Percentiles rank a stretch among this genome's conserved stretches.
Conservation (phyloP, 768 basidiomycete genomes). For the Amanita molliuscula region DNA sequence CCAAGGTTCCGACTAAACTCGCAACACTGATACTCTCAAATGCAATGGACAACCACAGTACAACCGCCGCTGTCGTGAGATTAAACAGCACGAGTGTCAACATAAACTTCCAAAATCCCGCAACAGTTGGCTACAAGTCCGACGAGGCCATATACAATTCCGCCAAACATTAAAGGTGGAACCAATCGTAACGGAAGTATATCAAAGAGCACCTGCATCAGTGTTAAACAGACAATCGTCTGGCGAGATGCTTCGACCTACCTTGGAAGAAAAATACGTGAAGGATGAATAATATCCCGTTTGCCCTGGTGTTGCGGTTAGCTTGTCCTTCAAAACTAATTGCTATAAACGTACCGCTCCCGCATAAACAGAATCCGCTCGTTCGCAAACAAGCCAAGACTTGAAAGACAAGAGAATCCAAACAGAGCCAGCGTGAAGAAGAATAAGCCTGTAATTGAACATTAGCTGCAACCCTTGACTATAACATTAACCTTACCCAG, state of each 20-base stretch:
- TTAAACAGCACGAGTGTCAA: constrained; percentile 95
- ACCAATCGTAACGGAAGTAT: constrained; percentile 91
- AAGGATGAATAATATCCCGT: constrained; percentile 97
- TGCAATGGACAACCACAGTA: constrained; percentile 83
- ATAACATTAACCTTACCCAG: constrained; percentile 35
- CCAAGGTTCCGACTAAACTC: constrained; percentile 85
- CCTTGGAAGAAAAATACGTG: constrained; percentile 96
- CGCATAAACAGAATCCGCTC: constrained; percentile 96
- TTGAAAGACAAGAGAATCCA: constrained; percentile 94
- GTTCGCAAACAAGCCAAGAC: constrained; percentile 87
- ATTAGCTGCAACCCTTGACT: not conserved
- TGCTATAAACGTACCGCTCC: constrained; percentile 56
- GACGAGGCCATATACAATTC: constrained; percentile 90
- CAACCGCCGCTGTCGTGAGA: constrained; percentile 86
- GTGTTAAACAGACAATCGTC: not conserved
- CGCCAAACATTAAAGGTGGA: constrained; percentile 91
- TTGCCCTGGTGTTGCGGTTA: constrained; percentile 30
- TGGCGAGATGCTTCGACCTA: constrained; percentile 12
- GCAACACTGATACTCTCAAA: constrained; percentile 84
- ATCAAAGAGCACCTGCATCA: constrained; percentile 77
- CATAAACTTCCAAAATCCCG: constrained; percentile 97
- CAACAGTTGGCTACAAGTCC: constrained; percentile 88
- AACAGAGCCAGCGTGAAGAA: constrained; percentile 97
- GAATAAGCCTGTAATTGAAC: constrained; percentile 58
- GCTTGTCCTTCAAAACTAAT: not conserved